Conservation (phyloP, 176 grass and related monocot species). For the Guadua angustifolia region DNA sequence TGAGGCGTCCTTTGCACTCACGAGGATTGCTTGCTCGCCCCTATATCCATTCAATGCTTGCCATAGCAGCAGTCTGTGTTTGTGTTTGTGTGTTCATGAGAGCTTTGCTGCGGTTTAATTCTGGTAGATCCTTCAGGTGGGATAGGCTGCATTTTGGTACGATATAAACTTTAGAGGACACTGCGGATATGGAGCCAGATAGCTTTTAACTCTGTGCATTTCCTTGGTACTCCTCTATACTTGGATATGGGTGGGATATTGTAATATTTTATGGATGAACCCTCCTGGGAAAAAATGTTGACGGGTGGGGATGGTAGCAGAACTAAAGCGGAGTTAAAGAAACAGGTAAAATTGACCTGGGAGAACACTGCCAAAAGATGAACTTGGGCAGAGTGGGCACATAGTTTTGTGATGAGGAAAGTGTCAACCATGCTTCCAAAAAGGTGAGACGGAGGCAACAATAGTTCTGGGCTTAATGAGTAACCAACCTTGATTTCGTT, state of each 20-base stretch:
- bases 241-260: constrained; percentile 10
- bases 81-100: constrained; percentile 90
- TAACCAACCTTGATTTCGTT: constrained; percentile 58
- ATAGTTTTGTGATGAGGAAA: constrained; percentile 22
- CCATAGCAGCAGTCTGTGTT: constrained; percentile 94
- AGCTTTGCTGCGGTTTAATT: constrained; percentile 70
- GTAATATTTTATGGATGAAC: constrained; percentile 30
- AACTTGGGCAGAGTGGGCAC: constrained; percentile 37
- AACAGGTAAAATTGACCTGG: not conserved
- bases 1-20: constrained; percentile 50
- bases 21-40: constrained; percentile 79
- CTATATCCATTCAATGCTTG: constrained; percentile 88
- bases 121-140: constrained; percentile 78
- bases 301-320: not conserved
- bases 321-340: not conserved
- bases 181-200: constrained; percentile 17
- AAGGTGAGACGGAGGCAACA: constrained; percentile 35
- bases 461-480: constrained; percentile 28
- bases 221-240: constrained; percentile 36
- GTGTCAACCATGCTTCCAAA: not conserved
- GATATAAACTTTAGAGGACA: constrained; percentile 35
- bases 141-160: constrained; percentile 74
- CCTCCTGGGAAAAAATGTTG: not conserved
- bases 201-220: constrained; percentile 6
- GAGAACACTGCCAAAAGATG: constrained; percentile 32